These are phyloP conservation scores for Polyporus tsugae DNA, from an alignment of 1,284 basidiomycete genomes.

Conservation along the genomic window DNA sequence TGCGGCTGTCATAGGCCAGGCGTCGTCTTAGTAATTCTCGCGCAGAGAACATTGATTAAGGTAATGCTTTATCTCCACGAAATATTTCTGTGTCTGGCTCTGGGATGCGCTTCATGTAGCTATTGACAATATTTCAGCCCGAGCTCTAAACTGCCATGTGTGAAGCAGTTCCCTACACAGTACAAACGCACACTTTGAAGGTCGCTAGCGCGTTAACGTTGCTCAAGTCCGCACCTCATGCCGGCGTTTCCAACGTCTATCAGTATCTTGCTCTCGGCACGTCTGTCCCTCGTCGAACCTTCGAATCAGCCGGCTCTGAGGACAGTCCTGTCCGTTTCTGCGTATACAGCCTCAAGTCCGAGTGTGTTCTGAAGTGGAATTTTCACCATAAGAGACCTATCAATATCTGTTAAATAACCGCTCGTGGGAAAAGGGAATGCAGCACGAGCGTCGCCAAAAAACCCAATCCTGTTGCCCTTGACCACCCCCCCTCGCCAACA, in stretches of 20 bases:
- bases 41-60: too few relatives aligned
- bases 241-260: background rate
- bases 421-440: conserved; percentile 23
- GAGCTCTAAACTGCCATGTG: too few relatives aligned
- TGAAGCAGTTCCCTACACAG: too few relatives aligned
- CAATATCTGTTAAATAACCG: conserved; percentile 19
- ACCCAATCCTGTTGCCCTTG: conserved; percentile 25
- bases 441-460: conserved; percentile 25
- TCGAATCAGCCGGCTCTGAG: background rate
- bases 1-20: too few relatives aligned
- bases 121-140: too few relatives aligned
- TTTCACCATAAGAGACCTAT: conserved; percentile 7
- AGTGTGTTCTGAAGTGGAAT: background rate
- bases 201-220: too few relatives aligned
- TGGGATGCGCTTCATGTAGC: too few relatives aligned
- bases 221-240: background rate
- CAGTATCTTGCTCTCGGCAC: background rate
- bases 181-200: too few relatives aligned
- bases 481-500: conserved; percentile 18
- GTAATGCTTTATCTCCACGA: too few relatives aligned
- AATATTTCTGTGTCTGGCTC: too few relatives aligned
- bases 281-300: background rate
- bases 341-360: background rate
- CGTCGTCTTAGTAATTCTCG: too few relatives aligned
- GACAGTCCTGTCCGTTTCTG: background rate